These are phyloP conservation scores for Starmerella tilneyi DNA, from an alignment of 805 yeast species.

Conservation along the genomic window DNA sequence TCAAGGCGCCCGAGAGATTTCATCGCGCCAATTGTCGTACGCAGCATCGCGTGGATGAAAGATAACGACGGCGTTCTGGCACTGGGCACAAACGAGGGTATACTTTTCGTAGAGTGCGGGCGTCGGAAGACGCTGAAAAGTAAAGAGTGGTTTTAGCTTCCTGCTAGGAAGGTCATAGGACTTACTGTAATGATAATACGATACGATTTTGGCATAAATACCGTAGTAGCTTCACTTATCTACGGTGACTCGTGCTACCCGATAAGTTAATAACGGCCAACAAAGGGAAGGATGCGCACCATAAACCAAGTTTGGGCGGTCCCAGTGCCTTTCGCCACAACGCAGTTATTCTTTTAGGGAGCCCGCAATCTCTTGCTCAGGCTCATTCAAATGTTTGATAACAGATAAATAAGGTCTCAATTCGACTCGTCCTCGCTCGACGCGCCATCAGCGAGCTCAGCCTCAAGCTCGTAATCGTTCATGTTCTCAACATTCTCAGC, in stretches of 20 bases:
- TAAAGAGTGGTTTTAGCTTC: not conserved
- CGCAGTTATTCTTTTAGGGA: not conserved
- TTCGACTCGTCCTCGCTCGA: slow-evolving; percentile 2
- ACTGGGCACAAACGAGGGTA: not conserved
- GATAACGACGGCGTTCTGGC: not conserved
- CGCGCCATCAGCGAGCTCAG: slow-evolving; percentile 23
- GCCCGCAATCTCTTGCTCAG: no score
- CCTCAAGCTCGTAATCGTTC: slow-evolving; percentile 31
- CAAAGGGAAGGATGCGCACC: no score
- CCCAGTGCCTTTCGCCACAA: not conserved
- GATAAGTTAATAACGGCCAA: no score
- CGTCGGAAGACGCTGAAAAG: not conserved
- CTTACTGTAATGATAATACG: no score
- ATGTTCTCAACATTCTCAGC: slow-evolving; percentile 35
- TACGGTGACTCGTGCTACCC: no score
- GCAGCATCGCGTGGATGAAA: not conserved
- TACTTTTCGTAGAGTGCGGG: slow-evolving; percentile 1
- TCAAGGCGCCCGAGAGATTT: not conserved
- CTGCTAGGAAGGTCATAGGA: no score
- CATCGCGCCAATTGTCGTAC: not conserved
- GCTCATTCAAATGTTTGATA: no score
- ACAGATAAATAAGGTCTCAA: no score
- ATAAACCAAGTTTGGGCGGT: not conserved
- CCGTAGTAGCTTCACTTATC: no score
- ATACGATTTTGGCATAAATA: no score